phyloP scores from a whole-genome alignment of 164 flowering plant species.

The Santalum album region DNA sequence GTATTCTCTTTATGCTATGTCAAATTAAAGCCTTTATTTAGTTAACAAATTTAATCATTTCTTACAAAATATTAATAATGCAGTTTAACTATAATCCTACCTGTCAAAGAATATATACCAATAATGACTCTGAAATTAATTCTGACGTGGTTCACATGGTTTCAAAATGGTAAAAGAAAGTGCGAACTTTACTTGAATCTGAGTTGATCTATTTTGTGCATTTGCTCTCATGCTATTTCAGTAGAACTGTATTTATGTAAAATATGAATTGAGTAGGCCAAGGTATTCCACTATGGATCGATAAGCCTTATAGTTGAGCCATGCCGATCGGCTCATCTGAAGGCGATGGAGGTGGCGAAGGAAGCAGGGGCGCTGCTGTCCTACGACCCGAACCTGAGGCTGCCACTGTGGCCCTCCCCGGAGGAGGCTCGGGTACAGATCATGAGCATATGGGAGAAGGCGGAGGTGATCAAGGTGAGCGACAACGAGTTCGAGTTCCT shows the following conservation, averaged over 20 bases:
- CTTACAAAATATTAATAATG: too few species aligned
- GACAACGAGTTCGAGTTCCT: slow-evolving; percentile 79
- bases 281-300: slow-evolving; percentile 88
- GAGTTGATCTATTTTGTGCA: too few species aligned
- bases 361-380: slow-evolving; percentile 78
- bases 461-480: slow-evolving; percentile 83
- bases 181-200: too few species aligned
- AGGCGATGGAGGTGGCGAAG: slow-evolving; percentile 80
- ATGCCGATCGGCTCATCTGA: slow-evolving; percentile 80
- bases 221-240: too few species aligned
- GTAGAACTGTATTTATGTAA: not conserved
- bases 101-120: too few species aligned
- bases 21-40: too few species aligned
- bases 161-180: too few species aligned
- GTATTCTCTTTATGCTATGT: too few species aligned
- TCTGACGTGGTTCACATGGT: too few species aligned
- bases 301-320: slow-evolving; percentile 96
- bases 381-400: slow-evolving; percentile 81
- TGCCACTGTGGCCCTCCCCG: slow-evolving; percentile 87
- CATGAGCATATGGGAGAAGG: slow-evolving; percentile 86
- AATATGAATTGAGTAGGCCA: slow-evolving; percentile 37
- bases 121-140: too few species aligned
- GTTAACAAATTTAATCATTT: too few species aligned
- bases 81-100: too few species aligned
- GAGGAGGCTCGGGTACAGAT: slow-evolving; percentile 74